Percentiles rank a stretch among this genome's conserved stretches.
These are phyloP conservation scores for Lathyrus oleraceus DNA, from an alignment of 306 rosid genomes.

Conservation along the genomic window DNA sequence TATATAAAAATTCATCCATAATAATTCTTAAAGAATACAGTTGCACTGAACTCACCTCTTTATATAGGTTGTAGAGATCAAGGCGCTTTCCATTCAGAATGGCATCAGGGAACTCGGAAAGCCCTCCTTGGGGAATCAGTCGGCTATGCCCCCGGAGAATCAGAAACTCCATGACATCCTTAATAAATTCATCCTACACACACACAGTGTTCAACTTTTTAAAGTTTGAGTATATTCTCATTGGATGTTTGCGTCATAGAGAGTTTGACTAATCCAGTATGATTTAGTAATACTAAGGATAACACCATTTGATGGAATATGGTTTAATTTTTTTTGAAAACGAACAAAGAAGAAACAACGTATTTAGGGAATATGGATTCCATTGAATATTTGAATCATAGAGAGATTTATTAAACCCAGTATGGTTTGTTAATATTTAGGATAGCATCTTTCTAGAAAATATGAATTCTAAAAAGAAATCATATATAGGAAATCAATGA, in stretches of 20 bases:
- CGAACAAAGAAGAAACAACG: not conserved
- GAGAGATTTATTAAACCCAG: slow-evolving; percentile 13
- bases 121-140: slow-evolving; percentile 92
- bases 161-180: slow-evolving; percentile 95
- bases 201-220: slow-evolving; percentile 25
- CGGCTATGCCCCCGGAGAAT: slow-evolving; percentile 88
- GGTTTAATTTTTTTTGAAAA: not conserved
- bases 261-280: slow-evolving; percentile 20
- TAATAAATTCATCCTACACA: slow-evolving; percentile 89
- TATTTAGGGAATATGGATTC: not conserved
- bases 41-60: slow-evolving; percentile 61
- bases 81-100: slow-evolving; percentile 98
- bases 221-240: slow-evolving; percentile 4
- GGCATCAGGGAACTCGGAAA: slow-evolving; percentile 95
- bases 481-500: not conserved
- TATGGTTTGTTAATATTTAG: not conserved
- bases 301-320: slow-evolving; percentile 6
- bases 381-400: slow-evolving; percentile 17
- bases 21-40: slow-evolving; percentile 22
- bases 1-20: not conserved
- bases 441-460: not conserved
- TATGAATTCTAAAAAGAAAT: not conserved
- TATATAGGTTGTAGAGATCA: slow-evolving; percentile 95
- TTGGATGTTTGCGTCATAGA: slow-evolving; percentile 18
- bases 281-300: slow-evolving; percentile 8